Evolutionary conservation across 305 asterid genomes (phyloP).

Genomic region (Petunia hybrid): DNA sequence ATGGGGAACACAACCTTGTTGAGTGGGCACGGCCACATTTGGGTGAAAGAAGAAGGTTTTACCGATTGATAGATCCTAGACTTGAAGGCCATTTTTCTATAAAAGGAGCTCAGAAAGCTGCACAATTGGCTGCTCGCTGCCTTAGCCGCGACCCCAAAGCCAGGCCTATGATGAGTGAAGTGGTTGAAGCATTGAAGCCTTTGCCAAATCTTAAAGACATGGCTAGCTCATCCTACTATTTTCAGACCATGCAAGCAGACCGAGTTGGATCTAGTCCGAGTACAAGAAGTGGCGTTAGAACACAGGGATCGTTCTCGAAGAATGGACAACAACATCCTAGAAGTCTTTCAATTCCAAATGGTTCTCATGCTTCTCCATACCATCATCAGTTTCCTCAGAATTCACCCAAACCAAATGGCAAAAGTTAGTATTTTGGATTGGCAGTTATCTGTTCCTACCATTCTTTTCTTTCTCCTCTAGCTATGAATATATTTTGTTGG

Average conservation of each 20-base stretch:
- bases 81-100: slow-evolving; percentile 91
- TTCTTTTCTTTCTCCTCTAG: slow-evolving; percentile 41
- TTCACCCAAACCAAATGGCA: slow-evolving; percentile 86
- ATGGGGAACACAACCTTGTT: slow-evolving; percentile 93
- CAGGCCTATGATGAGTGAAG: slow-evolving; percentile 92
- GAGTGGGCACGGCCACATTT: slow-evolving; percentile 97
- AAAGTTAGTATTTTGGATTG: slow-evolving; percentile 50
- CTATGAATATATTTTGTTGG: slow-evolving; percentile 43
- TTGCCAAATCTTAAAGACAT: slow-evolving; percentile 92
- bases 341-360: slow-evolving; percentile 79
- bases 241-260: slow-evolving; percentile 82
- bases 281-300: slow-evolving; percentile 53
- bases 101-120: slow-evolving; percentile 97
- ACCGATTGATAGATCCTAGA: slow-evolving; percentile 86
- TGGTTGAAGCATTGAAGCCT: slow-evolving; percentile 89
- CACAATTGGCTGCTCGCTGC: slow-evolving; percentile 89
- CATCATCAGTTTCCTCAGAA: slow-evolving; percentile 66
- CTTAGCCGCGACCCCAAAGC: slow-evolving; percentile 85
- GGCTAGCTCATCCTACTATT: slow-evolving; percentile 91
- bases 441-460: slow-evolving; percentile 32
- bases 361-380: slow-evolving; percentile 78
- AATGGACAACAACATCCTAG: slow-evolving; percentile 78
- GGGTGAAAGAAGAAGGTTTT: slow-evolving; percentile 78
- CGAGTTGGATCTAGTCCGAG: slow-evolving; percentile 67
- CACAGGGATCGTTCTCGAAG: slow-evolving; percentile 64